Evolutionary conservation across 164 flowering plant genomes (phyloP).

Genomic region (Vitis cinerea): DNA sequence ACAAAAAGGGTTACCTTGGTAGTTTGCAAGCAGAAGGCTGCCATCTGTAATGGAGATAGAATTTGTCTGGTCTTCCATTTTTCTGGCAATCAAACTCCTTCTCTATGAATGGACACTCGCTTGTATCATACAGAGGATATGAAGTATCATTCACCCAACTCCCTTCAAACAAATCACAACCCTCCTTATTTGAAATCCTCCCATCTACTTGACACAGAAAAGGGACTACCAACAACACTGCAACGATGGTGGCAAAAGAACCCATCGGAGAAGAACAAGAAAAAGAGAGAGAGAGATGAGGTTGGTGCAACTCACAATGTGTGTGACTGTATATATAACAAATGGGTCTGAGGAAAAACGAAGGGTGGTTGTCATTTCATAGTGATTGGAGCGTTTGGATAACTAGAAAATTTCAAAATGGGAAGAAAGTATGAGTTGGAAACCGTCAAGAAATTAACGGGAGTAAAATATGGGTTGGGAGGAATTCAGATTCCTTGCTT

Average conservation of each 20-base stretch:
- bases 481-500: no score
- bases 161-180: conserved; percentile 36
- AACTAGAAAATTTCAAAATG: no score
- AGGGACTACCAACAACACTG: not conserved
- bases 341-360: no score
- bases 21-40: conserved; percentile 37
- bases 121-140: conserved; percentile 30
- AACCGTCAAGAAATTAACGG: no score
- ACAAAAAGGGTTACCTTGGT: not conserved
- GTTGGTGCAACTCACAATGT: conserved; percentile 3
- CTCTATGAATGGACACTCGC: conserved; percentile 31
- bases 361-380: no score
- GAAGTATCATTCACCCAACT: conserved; percentile 38
- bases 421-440: no score
- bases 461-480: no score
- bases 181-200: not conserved
- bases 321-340: not conserved
- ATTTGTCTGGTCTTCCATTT: conserved; percentile 38
- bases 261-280: not conserved
- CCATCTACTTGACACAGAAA: not conserved
- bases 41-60: conserved; percentile 46
- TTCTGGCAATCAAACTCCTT: conserved; percentile 32
- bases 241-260: not conserved
- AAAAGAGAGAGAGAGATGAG: conserved; percentile 5
- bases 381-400: no score